Conservation (phyloP, 345 rosid species). For the Eucalyptus urophylla region DNA sequence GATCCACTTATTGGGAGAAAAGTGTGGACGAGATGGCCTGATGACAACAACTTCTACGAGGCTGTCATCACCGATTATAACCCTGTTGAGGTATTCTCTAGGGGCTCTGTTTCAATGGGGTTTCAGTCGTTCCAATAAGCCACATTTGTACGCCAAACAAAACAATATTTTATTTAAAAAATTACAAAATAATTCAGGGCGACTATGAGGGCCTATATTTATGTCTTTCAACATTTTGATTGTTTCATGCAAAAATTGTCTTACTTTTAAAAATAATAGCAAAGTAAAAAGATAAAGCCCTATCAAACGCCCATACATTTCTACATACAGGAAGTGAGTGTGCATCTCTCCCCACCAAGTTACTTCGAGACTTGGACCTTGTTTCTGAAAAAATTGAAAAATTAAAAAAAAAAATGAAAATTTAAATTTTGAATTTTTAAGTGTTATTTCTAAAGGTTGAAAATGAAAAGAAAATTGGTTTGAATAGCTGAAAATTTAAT, state of each 20-base stretch:
- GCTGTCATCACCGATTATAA: conserved; percentile 87
- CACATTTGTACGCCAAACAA: not conserved
- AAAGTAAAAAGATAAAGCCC: not conserved
- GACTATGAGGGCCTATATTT: not conserved
- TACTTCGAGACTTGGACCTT: not conserved
- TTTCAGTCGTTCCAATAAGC: not conserved
- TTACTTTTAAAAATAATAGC: not conserved
- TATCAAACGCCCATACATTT: not conserved
- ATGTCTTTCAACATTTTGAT: not conserved
- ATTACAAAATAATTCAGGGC: not conserved
- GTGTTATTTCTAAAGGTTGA: not conserved
- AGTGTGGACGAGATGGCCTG: conserved; percentile 99
- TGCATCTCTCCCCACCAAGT: not conserved
- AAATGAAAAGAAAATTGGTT: not conserved
- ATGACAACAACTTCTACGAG: conserved; percentile 80
- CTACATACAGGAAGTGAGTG: not conserved
- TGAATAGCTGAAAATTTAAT: not conserved
- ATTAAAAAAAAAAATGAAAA: not conserved
- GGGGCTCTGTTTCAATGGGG: not conserved
- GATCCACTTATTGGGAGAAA: conserved; percentile 63
- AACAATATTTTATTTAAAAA: not conserved
- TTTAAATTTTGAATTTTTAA: not conserved
- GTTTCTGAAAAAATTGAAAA: not conserved
- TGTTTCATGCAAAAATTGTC: not conserved
- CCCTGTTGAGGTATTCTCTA: conserved; percentile 43